A percentile compares a stretch with the other conserved stretches of the same genome.
Evolutionary conservation across 2,329 filamentous ascomycete genomes (phyloP).

Genomic region (Alternaria sp.): DNA sequence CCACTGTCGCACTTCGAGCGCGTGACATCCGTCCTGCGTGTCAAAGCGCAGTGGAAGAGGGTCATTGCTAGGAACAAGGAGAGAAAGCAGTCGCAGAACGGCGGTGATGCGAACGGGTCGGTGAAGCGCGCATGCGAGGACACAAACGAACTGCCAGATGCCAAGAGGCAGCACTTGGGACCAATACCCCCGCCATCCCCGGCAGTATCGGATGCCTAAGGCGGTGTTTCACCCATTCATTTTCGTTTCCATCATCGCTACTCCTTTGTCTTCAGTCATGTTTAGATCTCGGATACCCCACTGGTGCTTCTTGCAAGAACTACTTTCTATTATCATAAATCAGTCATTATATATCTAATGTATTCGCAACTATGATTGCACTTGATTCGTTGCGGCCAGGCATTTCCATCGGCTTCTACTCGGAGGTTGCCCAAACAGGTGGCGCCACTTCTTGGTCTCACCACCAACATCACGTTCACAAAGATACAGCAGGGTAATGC

Average conservation of each 20-base stretch:
- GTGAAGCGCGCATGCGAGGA: slow-evolving; percentile 28
- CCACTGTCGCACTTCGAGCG: slow-evolving; percentile 35
- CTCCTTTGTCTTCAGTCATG: neutral
- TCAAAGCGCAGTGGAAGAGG: slow-evolving; percentile 38
- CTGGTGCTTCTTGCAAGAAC: neutral
- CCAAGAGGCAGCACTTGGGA: slow-evolving; percentile 28
- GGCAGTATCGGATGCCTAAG: slow-evolving; percentile 33
- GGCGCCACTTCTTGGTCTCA: slow-evolving; percentile 8
- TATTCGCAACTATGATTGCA: neutral
- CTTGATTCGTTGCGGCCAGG: neutral
- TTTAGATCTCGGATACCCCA: neutral
- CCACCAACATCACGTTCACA: neutral
- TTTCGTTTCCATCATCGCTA: neutral
- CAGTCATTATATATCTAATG: neutral
- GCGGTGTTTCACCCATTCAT: neutral
- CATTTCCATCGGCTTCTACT: neutral
- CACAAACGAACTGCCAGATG: slow-evolving; percentile 15
- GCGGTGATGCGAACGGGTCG: slow-evolving; percentile 2
- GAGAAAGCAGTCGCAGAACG: slow-evolving; percentile 11
- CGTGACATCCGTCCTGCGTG: slow-evolving; percentile 32
- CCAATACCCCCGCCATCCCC: slow-evolving; percentile 31
- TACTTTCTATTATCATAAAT: neutral
- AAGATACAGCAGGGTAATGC: neutral
- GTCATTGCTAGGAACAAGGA: slow-evolving; percentile 26
- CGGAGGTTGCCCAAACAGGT: neutral